phyloP scores from a whole-genome alignment of 495 filamentous ascomycete species.

The Aspergillus leporis region DNA sequence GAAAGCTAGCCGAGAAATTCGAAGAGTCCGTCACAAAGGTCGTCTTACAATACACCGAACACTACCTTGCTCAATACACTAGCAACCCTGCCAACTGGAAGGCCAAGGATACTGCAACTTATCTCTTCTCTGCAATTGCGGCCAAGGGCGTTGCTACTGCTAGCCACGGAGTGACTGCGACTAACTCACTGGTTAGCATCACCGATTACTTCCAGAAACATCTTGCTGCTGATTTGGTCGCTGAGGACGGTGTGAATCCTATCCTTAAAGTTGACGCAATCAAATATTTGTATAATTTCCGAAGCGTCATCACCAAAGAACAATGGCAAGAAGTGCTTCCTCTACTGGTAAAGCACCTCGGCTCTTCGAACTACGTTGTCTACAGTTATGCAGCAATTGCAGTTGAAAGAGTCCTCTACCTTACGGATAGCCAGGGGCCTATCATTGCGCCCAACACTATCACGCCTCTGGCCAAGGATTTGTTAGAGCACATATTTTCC shows the following conservation, averaged over 20 bases:
- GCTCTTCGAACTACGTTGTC: slow-evolving; percentile 85
- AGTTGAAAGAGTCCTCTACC: slow-evolving; percentile 81
- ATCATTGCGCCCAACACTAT: slow-evolving; percentile 74
- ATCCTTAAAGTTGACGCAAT: slow-evolving; percentile 97
- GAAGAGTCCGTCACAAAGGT: slow-evolving; percentile 79
- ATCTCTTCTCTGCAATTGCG: slow-evolving; percentile 91
- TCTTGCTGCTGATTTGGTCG: slow-evolving; percentile 78
- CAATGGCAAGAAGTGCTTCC: slow-evolving; percentile 89
- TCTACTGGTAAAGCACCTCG: slow-evolving; percentile 85
- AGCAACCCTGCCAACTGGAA: slow-evolving; percentile 82
- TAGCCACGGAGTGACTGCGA: slow-evolving; percentile 82
- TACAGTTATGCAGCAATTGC: slow-evolving; percentile 97
- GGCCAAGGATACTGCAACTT: slow-evolving; percentile 94
- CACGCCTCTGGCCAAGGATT: slow-evolving; percentile 74
- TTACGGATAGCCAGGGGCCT: slow-evolving; percentile 71
- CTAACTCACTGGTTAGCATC: slow-evolving; percentile 79
- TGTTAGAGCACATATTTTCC: slow-evolving; percentile 88
- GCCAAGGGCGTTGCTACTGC: slow-evolving; percentile 85
- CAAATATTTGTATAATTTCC: slow-evolving; percentile 94
- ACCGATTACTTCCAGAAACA: slow-evolving; percentile 90
- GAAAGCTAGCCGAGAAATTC: slow-evolving; percentile 83
- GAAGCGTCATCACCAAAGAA: slow-evolving; percentile 80
- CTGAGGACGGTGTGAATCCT: slow-evolving; percentile 64
- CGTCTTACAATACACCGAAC: slow-evolving; percentile 77
- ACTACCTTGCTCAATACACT: slow-evolving; percentile 70